These are phyloP conservation scores for Lachancea fermentati DNA, from an alignment of 805 yeast species.

Conservation along the genomic window DNA sequence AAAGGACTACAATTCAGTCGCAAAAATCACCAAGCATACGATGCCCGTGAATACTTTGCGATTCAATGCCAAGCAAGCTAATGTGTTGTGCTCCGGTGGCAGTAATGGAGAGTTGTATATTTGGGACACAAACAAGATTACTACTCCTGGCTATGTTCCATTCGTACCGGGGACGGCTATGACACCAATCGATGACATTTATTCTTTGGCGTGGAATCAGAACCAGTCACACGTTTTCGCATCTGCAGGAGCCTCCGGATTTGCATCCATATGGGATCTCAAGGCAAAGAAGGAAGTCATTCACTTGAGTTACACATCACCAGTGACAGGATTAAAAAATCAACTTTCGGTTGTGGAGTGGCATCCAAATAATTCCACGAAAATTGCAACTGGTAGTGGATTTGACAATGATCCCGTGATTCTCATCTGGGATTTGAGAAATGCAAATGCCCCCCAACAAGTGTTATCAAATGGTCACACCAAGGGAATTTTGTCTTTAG, in stretches of 20 bases:
- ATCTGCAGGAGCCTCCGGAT: constrained; percentile 77
- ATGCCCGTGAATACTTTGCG: constrained; percentile 67
- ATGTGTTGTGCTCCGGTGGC: constrained; percentile 81
- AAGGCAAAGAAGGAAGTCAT: constrained; percentile 83
- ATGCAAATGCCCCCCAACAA: constrained; percentile 83
- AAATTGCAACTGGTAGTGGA: constrained; percentile 81
- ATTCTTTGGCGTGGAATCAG: constrained; percentile 85
- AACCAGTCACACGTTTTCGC: constrained; percentile 82
- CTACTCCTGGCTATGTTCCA: constrained; percentile 31
- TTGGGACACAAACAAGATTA: constrained; percentile 78
- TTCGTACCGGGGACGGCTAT: constrained; percentile 70
- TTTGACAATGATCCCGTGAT: constrained; percentile 75
- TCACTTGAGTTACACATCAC: constrained; percentile 67
- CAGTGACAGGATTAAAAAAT: constrained; percentile 46
- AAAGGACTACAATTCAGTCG: constrained; percentile 42
- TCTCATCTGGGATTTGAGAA: constrained; percentile 89
- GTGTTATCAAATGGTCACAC: constrained; percentile 65
- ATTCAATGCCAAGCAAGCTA: constrained; percentile 69
- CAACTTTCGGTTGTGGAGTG: constrained; percentile 80
- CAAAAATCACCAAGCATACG: constrained; percentile 52
- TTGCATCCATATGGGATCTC: constrained; percentile 90
- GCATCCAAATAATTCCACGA: constrained; percentile 90
- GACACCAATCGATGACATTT: constrained; percentile 75
- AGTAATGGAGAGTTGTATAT: constrained; percentile 81
- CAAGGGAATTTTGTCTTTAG: constrained; percentile 83